phyloP scores from a whole-genome alignment of 2,329 filamentous ascomycete genomes.

The Penicillium thymicola region DNA sequence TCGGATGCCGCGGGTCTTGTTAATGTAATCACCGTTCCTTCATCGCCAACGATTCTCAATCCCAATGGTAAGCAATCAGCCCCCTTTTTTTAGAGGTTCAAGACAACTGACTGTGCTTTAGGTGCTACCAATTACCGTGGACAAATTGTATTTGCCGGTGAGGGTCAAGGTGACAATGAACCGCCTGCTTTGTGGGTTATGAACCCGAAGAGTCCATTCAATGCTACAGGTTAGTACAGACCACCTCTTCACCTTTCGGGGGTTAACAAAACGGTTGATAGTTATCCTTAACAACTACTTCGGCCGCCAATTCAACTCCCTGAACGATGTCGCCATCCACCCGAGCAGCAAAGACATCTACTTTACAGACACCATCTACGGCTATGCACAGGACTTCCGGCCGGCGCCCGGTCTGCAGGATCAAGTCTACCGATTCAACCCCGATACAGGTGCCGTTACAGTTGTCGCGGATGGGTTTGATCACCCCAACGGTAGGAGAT shows the following conservation, averaged over 20 bases:
- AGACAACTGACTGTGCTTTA: neutral
- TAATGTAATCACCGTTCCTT: slow-evolving; percentile 5
- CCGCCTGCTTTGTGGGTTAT: slow-evolving; percentile 18
- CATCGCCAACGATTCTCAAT: slow-evolving; percentile 10
- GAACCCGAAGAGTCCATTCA: slow-evolving; percentile 19
- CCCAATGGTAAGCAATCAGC: slow-evolving; percentile 8
- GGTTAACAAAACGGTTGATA: neutral
- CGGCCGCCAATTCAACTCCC: slow-evolving; percentile 20
- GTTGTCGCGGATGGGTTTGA: slow-evolving; percentile 15
- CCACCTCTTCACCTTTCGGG: neutral
- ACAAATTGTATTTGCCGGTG: slow-evolving; percentile 12
- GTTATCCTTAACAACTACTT: slow-evolving; percentile 23
- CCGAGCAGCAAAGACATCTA: slow-evolving; percentile 19
- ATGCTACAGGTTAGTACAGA: slow-evolving; percentile 11
- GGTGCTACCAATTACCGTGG: slow-evolving; percentile 15
- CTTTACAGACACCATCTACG: slow-evolving; percentile 21
- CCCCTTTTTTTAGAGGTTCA: neutral
- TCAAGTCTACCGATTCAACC: slow-evolving; percentile 19
- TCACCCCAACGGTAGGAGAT: slow-evolving; percentile 11
- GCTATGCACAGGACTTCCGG: slow-evolving; percentile 20
- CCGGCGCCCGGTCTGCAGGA: slow-evolving; percentile 17
- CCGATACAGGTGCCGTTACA: slow-evolving; percentile 12
- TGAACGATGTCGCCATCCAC: slow-evolving; percentile 20
- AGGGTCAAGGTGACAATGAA: slow-evolving; percentile 16
- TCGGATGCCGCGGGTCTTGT: slow-evolving; percentile 12